Base-by-base conservation (phyloP, 1,284 basidiomycete species). In the Termitomyces sp. region DNA sequence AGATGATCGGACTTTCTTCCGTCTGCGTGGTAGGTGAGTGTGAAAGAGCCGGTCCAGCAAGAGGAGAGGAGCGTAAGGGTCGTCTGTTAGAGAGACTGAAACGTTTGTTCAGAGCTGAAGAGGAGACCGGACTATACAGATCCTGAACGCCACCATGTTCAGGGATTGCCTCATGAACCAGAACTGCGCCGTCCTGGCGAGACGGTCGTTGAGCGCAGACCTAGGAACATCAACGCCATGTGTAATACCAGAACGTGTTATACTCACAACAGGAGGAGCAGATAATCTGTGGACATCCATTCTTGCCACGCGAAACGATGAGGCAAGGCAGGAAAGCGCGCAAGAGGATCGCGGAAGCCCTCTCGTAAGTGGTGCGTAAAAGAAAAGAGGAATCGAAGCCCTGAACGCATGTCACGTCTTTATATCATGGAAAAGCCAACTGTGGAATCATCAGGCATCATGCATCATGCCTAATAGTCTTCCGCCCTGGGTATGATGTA, bases 41-140 rank as follows among this genome's bases (percentile, higher is more conserved):
- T 19, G 57, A 63, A 1, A 70, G 42, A 1, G 63, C 67, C 14
- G 70, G 70, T 6, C 70, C 68, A 16, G 71, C 66, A 16, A 74
- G 62, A 9, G 72, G 72, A 19, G 72, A 74, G 1, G 72, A 72
- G 11, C 68, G 66, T 14, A 70, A 33, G 1, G 71, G 72, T 16
- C 49, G 47, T 5, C 42, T 26, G 45, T 48, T 37, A 16, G 46
- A 18, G 11, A 37, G 30, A 39, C 42, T 49, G 30, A 13, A n/a
- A 9, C 40, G 33, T 26, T 30, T 39, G 13, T 46, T 38, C 18
- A 26, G 33, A 5, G 34, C 18, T 3, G n/a, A 26, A 28, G 16
- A 37, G 14, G 24, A 14, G 14, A 8, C 33, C 14, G 38, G 7
- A 53, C 18, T 24, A 16, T 4, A 19, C 8, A 37, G 10, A 24